These are phyloP conservation scores for Themeda triandra DNA, from an alignment of 176 grass and related monocot species.

Conservation along the genomic window DNA sequence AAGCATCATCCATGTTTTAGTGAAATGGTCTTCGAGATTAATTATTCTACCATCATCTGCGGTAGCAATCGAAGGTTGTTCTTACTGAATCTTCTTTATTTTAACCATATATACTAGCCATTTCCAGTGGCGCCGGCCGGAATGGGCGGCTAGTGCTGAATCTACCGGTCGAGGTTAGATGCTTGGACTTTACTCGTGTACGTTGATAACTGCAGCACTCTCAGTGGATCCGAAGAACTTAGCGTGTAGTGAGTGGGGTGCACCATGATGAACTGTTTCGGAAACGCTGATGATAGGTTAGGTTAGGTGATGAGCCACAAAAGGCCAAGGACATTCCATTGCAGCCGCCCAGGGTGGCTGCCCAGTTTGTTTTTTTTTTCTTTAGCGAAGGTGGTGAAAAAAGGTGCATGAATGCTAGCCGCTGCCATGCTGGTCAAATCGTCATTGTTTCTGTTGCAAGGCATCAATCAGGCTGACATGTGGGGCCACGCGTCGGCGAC, in stretches of 20 bases:
- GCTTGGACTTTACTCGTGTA: background rate
- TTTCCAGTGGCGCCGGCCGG: background rate
- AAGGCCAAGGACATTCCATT: background rate
- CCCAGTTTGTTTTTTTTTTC: background rate
- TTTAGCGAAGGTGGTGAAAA: background rate
- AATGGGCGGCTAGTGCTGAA: background rate
- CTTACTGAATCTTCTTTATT: background rate
- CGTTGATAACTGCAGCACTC: background rate
- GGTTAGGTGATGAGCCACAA: slow-evolving; percentile 10
- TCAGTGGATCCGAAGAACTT: background rate
- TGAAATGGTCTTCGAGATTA: background rate
- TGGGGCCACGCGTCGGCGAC: background rate
- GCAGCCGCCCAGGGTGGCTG: background rate
- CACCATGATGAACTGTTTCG: slow-evolving; percentile 11
- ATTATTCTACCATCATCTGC: background rate
- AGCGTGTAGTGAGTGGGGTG: background rate
- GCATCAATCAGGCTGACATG: background rate
- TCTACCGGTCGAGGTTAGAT: background rate
- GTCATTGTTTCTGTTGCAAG: background rate
- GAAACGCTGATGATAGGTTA: background rate
- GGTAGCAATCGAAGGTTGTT: background rate
- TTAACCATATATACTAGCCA: background rate
- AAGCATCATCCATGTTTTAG: background rate
- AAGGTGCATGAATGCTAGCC: background rate
- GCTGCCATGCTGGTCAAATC: background rate